Evolutionary conservation across 768 basidiomycete genomes (phyloP), one percentile per base, ranked within the genome.

Genomic region (Collybia nuda): DNA sequence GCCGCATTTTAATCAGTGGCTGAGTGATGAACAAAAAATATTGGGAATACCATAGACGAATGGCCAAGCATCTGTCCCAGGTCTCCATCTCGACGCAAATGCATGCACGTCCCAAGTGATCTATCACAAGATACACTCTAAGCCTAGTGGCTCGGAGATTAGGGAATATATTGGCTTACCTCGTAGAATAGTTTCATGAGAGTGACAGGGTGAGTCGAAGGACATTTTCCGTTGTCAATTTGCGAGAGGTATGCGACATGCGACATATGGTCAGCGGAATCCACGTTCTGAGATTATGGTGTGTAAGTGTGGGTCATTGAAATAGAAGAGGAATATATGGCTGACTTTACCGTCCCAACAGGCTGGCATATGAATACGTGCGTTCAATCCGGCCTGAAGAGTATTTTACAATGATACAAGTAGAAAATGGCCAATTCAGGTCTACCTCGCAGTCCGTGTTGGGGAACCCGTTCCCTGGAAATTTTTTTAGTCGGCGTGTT

Each of bases 111-210:
- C 63, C 73, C 71, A 78, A 7, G 71, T 74, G 21, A 74, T 62
- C 68, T 68, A 12, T 32, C 12, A 32, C 7, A 11, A 32, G 14
- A 32, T 32, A n/a, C n/a, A n/a, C n/a, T n/a, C 9, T 32, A 32
- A 14, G 9, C 32, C 32, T 14, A 11, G 14, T 6, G 3, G 2
- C 32, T 32, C 32, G 7, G 12, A 14, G 7, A 32, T 14, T 11
- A 32, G 32, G 14, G 12, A 14, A 14, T 32, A n/a, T 18, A 12
- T 32, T 11, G 32, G 7, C 32, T 32, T 32, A 11, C 68, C 59
- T 74, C 71, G 49, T 70, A 72, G 24, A 72, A 63, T 2, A 74
- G 55, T 47, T 73, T 70, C 67, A 76, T 69, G 18, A 75, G 55
- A 17, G 59, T 56, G 9, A 73, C 66, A 1, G 69, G 68, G 49